Percentiles rank a stretch among this genome's conserved stretches.
These are phyloP conservation scores for Leonotis leonurus DNA, from an alignment of 257 asterid species.

Conservation along the genomic window DNA sequence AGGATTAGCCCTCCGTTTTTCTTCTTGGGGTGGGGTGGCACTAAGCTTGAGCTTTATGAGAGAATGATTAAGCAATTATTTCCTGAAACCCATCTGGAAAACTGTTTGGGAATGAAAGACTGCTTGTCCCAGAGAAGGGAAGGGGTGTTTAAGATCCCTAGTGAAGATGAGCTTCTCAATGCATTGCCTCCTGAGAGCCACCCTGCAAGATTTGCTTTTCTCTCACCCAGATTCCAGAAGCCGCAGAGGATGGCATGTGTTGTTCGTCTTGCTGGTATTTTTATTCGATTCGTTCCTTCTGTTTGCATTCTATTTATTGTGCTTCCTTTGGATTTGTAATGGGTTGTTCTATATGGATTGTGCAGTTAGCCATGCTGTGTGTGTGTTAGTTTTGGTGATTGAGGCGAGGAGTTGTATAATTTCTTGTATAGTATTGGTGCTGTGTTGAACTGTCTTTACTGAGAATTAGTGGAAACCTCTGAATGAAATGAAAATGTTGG, in stretches of 20 bases:
- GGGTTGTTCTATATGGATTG: not conserved
- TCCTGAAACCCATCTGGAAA: conserved; percentile 73
- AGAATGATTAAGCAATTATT: conserved; percentile 65
- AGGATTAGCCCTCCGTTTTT: conserved; percentile 77
- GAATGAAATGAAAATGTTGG: not conserved
- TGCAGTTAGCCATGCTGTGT: not conserved
- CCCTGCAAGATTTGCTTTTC: conserved; percentile 82
- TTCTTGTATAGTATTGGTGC: not conserved
- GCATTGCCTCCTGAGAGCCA: conserved; percentile 95
- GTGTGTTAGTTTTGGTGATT: not conserved
- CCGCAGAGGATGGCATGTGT: conserved; percentile 80
- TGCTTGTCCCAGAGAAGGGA: conserved; percentile 83
- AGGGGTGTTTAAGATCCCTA: conserved; percentile 83
- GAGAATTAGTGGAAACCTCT: not conserved
- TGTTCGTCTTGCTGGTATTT: conserved; percentile 92
- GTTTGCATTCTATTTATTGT: not conserved
- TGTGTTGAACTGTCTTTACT: not conserved
- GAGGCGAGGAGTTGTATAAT: not conserved
- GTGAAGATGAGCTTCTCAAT: conserved; percentile 60
- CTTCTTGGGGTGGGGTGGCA: conserved; percentile 95
- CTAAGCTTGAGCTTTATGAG: conserved; percentile 78
- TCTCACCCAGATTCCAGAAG: conserved; percentile 52
- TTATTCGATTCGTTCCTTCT: not conserved
- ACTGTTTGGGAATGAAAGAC: conserved; percentile 80
- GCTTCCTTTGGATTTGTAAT: not conserved